A percentile compares a stretch with the other conserved stretches of the same genome.
Evolutionary conservation across 148 eudicot genomes (phyloP).

Genomic region (Camellia sinensis): DNA sequence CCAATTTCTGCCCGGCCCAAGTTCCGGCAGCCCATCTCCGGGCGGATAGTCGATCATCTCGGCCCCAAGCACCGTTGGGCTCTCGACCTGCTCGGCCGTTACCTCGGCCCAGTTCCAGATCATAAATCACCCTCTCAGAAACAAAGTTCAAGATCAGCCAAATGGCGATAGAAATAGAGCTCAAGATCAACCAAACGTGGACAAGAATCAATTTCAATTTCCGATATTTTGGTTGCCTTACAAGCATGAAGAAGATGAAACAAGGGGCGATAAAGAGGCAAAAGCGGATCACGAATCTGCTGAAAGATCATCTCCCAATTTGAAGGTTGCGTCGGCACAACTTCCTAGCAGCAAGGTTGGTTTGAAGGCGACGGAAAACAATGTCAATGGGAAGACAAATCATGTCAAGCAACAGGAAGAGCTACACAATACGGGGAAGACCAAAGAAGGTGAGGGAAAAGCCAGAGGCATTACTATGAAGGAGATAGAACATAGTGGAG

Average conservation of each 20-base stretch:
- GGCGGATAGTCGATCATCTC: too few species aligned
- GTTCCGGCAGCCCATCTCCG: too few species aligned
- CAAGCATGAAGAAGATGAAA: slow-evolving; percentile 20
- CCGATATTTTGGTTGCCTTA: slow-evolving; percentile 60
- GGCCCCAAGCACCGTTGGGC: too few species aligned
- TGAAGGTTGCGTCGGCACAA: background rate
- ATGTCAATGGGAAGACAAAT: slow-evolving; percentile 23
- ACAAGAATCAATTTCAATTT: slow-evolving; percentile 28
- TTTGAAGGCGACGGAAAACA: slow-evolving; percentile 6
- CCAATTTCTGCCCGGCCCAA: too few species aligned
- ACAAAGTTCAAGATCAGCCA: slow-evolving; percentile 16
- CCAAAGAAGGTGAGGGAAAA: slow-evolving; percentile 20
- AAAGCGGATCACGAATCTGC: slow-evolving; percentile 1
- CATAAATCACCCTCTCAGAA: too few species aligned
- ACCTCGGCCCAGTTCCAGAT: too few species aligned
- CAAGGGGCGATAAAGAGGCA: background rate
- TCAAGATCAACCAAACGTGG: background rate
- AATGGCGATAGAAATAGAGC: background rate
- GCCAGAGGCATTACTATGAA: slow-evolving; percentile 10
- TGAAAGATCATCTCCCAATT: slow-evolving; percentile 9
- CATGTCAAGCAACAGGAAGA: slow-evolving; percentile 49
- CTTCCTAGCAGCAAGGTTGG: slow-evolving; percentile 9
- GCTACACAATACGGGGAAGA: slow-evolving; percentile 9
- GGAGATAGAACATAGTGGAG: slow-evolving; percentile 5
- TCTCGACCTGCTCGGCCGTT: too few species aligned